Conservation (phyloP, 805 yeast genomes). For the Tetrapisispora fleetii region DNA sequence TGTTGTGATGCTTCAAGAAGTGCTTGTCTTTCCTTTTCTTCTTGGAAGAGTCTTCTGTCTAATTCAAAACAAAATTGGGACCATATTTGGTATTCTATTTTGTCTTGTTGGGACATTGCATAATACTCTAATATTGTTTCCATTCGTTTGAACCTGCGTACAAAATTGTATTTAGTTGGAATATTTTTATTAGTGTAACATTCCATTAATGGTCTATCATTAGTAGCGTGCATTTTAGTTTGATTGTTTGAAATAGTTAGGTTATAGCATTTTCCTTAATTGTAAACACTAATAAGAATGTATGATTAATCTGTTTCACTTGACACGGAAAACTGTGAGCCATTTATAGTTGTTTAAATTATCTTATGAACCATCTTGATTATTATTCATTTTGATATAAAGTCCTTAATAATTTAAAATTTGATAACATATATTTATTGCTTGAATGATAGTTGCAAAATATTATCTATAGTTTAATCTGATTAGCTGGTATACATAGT, state of each 20-base stretch:
- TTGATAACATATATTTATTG: too few species aligned
- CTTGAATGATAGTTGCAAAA: too few species aligned
- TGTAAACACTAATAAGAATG: too few species aligned
- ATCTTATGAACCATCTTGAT: neutral
- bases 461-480: too few species aligned
- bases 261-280: too few species aligned
- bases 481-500: too few species aligned
- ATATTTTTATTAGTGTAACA: neutral
- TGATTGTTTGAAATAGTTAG: neutral
- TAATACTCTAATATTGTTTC: constrained; percentile 8
- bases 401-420: too few species aligned
- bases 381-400: too few species aligned
- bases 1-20: neutral
- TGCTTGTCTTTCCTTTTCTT: constrained; percentile 9
- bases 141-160: constrained; percentile 4
- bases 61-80: constrained; percentile 8
- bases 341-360: neutral
- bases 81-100: constrained; percentile 11
- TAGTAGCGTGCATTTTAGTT: neutral
- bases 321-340: neutral
- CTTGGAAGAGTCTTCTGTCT: constrained; percentile 7
- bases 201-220: neutral
- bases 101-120: constrained; percentile 3
- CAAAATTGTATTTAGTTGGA: constrained; percentile 2
- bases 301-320: too few species aligned